Evolutionary conservation across 2,329 filamentous ascomycete genomes (phyloP).

Genomic region (Trichoderma cornu-damae): DNA sequence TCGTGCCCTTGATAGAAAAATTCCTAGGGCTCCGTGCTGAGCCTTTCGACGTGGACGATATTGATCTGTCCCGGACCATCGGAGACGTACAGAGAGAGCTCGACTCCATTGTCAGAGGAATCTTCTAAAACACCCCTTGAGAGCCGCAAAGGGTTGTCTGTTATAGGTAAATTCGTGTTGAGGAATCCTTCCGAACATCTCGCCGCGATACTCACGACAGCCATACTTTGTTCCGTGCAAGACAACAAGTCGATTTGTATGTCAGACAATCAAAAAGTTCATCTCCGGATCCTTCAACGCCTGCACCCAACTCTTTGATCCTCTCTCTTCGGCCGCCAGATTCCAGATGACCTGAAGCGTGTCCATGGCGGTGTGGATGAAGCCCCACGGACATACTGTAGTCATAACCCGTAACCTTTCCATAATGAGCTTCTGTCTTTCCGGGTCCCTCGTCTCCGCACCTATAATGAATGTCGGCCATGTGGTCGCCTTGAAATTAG

Average conservation of each 20-base stretch:
- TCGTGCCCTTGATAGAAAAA: slow-evolving; percentile 23
- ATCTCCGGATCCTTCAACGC: slow-evolving; percentile 39
- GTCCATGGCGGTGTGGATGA: slow-evolving; percentile 43
- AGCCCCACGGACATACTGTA: slow-evolving; percentile 44
- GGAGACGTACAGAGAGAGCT: slow-evolving; percentile 24
- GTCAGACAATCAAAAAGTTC: slow-evolving; percentile 41
- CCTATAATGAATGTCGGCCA: slow-evolving; percentile 55
- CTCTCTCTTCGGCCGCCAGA: slow-evolving; percentile 31
- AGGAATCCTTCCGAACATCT: not conserved
- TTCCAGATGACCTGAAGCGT: slow-evolving; percentile 43
- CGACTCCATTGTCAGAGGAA: not conserved
- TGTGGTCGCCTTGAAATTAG: slow-evolving; percentile 51
- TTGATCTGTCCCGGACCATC: slow-evolving; percentile 17
- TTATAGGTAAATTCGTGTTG: not conserved
- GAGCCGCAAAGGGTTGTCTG: not conserved
- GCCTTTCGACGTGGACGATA: slow-evolving; percentile 21
- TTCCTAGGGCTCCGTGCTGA: slow-evolving; percentile 27
- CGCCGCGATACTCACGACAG: not conserved
- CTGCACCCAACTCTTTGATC: slow-evolving; percentile 39
- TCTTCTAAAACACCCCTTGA: not conserved
- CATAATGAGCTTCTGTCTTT: slow-evolving; percentile 45
- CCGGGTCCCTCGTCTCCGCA: slow-evolving; percentile 42
- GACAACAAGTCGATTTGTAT: not conserved
- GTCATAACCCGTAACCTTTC: slow-evolving; percentile 40
- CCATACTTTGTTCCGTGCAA: not conserved